Conservation (phyloP, 148 eudicot genomes). For the Vaccinium darrowii region DNA sequence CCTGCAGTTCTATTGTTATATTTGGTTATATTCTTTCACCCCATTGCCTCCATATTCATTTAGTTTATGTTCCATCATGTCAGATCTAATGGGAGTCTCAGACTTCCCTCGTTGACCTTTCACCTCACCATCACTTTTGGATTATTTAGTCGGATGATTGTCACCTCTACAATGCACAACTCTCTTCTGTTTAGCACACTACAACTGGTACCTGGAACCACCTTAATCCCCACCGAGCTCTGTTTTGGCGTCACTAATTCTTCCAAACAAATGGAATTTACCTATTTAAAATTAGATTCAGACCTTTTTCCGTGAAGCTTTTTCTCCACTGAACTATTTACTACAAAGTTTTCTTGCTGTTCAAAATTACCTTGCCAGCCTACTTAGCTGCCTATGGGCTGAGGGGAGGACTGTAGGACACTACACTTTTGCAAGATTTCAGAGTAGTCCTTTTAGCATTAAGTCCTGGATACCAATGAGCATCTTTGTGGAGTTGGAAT, state of each 20-base stretch:
- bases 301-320: background rate
- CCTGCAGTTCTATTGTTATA: background rate
- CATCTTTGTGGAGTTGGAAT: background rate
- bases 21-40: background rate
- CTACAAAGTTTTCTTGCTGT: background rate
- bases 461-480: constrained; percentile 8
- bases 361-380: background rate
- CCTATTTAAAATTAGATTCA: background rate
- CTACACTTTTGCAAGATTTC: background rate
- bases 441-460: background rate
- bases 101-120: background rate
- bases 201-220: background rate
- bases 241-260: background rate
- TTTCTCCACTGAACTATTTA: background rate
- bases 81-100: background rate
- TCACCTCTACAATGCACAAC: background rate
- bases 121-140: background rate
- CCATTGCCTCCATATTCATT: background rate
- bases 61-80: background rate
- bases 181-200: constrained; percentile 5
- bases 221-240: background rate
- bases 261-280: constrained; percentile 4
- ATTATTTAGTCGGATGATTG: background rate
- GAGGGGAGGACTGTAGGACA: background rate
- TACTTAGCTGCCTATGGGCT: background rate